phyloP scores from a whole-genome alignment of 257 asterid species.

The Penstemon eatonii region DNA sequence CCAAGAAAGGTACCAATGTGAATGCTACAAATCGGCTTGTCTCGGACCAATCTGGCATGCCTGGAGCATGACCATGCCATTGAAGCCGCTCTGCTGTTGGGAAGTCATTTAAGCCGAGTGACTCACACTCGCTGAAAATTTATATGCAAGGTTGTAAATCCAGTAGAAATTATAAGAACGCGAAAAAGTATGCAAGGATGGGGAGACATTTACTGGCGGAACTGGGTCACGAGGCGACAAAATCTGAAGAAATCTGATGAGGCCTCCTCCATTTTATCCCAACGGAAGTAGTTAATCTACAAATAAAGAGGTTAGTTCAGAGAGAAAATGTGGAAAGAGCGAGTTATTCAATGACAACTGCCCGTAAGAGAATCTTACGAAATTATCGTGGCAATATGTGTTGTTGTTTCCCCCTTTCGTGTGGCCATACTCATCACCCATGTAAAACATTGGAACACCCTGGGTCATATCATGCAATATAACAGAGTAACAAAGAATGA shows the following conservation, averaged over 20 bases:
- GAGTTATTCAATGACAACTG: conserved; percentile 14
- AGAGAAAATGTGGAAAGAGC: background rate
- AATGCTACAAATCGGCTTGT: conserved; percentile 84
- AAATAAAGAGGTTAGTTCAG: conserved; percentile 30
- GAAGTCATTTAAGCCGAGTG: conserved; percentile 83
- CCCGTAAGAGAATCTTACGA: conserved; percentile 42
- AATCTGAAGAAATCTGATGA: conserved; percentile 80
- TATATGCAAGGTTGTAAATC: conserved; percentile 18
- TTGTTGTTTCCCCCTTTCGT: conserved; percentile 99
- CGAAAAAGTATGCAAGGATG: background rate
- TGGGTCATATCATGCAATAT: conserved; percentile 34
- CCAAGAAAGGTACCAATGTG: conserved; percentile 55
- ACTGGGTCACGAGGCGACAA: conserved; percentile 66
- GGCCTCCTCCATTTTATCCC: conserved; percentile 91
- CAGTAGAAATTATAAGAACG: conserved; percentile 13
- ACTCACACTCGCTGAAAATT: conserved; percentile 71
- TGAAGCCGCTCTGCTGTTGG: conserved; percentile 89
- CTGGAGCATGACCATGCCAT: conserved; percentile 96
- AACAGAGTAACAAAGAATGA: background rate
- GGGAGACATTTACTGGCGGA: conserved; percentile 58
- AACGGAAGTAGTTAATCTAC: conserved; percentile 88
- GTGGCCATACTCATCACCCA: conserved; percentile 99
- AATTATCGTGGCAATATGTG: conserved; percentile 91
- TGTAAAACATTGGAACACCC: conserved; percentile 96
- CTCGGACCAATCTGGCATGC: conserved; percentile 83